Evolutionary conservation across 768 basidiomycete genomes (phyloP).

Genomic region (Pleurotus sapidus): DNA sequence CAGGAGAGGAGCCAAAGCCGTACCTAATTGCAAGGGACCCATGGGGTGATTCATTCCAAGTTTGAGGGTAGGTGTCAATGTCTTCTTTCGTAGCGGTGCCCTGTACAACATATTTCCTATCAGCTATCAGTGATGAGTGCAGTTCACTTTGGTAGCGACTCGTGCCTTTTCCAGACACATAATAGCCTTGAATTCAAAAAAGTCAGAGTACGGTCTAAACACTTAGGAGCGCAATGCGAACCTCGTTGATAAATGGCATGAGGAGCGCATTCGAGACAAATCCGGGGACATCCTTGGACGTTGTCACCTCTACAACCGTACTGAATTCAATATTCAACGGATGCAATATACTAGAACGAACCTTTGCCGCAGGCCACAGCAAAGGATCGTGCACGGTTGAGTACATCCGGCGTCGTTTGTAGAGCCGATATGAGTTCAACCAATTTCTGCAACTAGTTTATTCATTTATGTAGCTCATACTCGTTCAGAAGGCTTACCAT

Average conservation of each 20-base stretch:
- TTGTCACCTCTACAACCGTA: slow-evolving; percentile 73
- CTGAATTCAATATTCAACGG: background rate
- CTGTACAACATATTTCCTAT: slow-evolving; percentile 28
- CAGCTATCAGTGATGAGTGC: too few species aligned
- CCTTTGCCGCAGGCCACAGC: slow-evolving; percentile 91
- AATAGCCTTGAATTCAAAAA: slow-evolving; percentile 57
- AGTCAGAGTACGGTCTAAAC: background rate
- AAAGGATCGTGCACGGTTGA: slow-evolving; percentile 76
- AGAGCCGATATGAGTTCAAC: slow-evolving; percentile 95
- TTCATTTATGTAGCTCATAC: too few species aligned
- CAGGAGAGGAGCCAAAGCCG: slow-evolving; percentile 10
- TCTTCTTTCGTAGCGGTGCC: slow-evolving; percentile 92
- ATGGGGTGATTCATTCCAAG: slow-evolving; percentile 95
- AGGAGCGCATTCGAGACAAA: slow-evolving; percentile 94
- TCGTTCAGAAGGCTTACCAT: slow-evolving; percentile 56
- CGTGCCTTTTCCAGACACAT: slow-evolving; percentile 86
- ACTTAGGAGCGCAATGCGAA: slow-evolving; percentile 21
- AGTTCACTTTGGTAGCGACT: too few species aligned
- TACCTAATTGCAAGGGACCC: slow-evolving; percentile 88
- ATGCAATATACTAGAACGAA: slow-evolving; percentile 17
- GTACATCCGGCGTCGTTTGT: slow-evolving; percentile 78
- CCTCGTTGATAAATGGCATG: slow-evolving; percentile 98
- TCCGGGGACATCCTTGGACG: slow-evolving; percentile 89
- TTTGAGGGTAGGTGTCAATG: slow-evolving; percentile 91
- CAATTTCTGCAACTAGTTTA: slow-evolving; percentile 55